Conservation (phyloP, 75 land plant species). For the Selaginella tamariscina region DNA sequence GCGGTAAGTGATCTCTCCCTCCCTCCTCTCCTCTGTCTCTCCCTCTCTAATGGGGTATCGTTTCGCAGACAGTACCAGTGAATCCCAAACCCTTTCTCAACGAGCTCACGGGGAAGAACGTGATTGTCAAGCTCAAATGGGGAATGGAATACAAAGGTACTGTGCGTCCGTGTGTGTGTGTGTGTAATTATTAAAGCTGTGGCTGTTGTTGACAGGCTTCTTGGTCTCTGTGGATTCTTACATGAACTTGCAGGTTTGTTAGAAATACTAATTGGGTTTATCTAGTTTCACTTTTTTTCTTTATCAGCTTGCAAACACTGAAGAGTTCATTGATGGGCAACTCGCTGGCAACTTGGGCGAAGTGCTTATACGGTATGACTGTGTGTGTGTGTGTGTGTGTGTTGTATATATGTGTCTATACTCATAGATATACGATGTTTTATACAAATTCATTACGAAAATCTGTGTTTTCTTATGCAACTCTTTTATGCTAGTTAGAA, state of each 20-base stretch:
- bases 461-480: background rate
- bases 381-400: background rate
- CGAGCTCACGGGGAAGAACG: slow-evolving; percentile 87
- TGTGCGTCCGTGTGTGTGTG: too few relatives aligned
- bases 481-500: background rate
- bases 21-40: background rate
- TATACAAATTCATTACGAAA: background rate
- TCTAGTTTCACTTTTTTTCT: slow-evolving; percentile 14
- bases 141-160: slow-evolving; percentile 99
- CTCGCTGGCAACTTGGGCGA: slow-evolving; percentile 83
- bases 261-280: slow-evolving; percentile 1
- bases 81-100: slow-evolving; percentile 95
- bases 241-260: slow-evolving; percentile 81
- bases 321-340: slow-evolving; percentile 88
- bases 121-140: slow-evolving; percentile 94
- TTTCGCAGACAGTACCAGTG: slow-evolving; percentile 71
- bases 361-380: slow-evolving; percentile 72
- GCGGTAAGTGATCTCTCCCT: background rate
- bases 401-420: slow-evolving; percentile 3
- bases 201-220: slow-evolving; percentile 62
- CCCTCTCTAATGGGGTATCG: background rate
- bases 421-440: background rate
- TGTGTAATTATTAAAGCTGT: too few relatives aligned
- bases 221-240: slow-evolving; percentile 92
- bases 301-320: slow-evolving; percentile 78